Evolutionary conservation across 495 filamentous ascomycete species (phyloP), one percentile per base, ranked within the genome.

Genomic region (Aspergillus mulundensis): DNA sequence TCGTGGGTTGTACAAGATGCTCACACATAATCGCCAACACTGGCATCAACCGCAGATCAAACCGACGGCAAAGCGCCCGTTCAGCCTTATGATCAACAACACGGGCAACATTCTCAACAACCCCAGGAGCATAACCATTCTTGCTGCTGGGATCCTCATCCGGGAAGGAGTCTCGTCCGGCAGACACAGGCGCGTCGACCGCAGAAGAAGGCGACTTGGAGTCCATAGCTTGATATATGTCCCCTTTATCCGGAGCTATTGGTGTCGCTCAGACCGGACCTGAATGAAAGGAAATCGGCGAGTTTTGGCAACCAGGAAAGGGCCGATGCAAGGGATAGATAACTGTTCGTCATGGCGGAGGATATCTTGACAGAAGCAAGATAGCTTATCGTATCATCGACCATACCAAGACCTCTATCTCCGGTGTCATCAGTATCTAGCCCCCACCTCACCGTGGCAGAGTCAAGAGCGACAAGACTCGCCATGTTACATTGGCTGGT

Each of bases 11-110:
- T 1, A 25, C 39, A n/a, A n/a, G n/a, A 18, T 51, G 65, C 73
- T 62, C 65, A 78, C 80, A 84, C 85, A 88, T 88, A 1, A 84
- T 40, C 23, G 84, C 84, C 42, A 88, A 61, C 4, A 86, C 77
- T 0, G 85, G 85, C 11, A 88, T 67, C 40, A 88, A 64, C 24
- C 83, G 79, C 47, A 82, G 62, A 61, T 88, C 85, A 50, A 87
- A 87, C 48, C 81, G 82, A 58, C 81, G 80, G 55, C 83, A 85
- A 21, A 87, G 71, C n/a, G 78, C 77, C 44, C 75, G 77, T 61
- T 88, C 84, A 15, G 84, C 82, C 51, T 75, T 65, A 48, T 74
- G 71, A 53, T 77, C 73, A 3, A 75, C 62, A 7, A 73, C 69
- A 2, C 62, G 64, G 8, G 67, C 69, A 43, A 74, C 65, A 51